Evolutionary conservation across 83 land plant species (phyloP), one percentile per base, ranked within the genome.

Genomic region (Thuja plicata): DNA sequence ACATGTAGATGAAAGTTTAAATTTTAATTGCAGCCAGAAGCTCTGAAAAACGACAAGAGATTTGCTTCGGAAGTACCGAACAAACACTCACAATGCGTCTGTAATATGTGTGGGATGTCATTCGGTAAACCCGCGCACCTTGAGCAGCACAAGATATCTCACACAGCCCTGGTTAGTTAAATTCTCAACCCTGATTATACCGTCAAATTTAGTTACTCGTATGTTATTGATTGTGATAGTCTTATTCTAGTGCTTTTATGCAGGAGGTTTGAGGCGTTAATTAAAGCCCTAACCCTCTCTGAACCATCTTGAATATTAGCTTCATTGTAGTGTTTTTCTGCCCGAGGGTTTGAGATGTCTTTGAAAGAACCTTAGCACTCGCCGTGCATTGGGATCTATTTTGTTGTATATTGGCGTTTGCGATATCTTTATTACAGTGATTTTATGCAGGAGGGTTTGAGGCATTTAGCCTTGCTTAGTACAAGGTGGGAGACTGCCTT

Each of bases 91-190:
- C 78, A 1, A 30, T 8, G 15, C 9, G 38, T 74, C 32, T 74
- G 78, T 74, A 35, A 74, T 34, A 2, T 32, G 13, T 74, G 78
- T 38, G 38, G 78, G 78, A 34, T 34, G 13, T 74, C 78, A 35
- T 95, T 95, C 46, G 43, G 43, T 8, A 95, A 95, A 50, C 94
- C 95, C 54, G 92, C 95, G 57, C 85, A 95, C 57, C 90, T 95
- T 81, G 91, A 91, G 87, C 96, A 95, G 86, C 96, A 95, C 77
- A 92, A 92, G 92, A 89, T n/a, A 27, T 88, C 91, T 43, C 96
- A 95, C 85, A 93, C 94, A 13, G 46, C 86, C n/a, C 90, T 91
- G 96, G 96, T 90, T 76, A 46, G 83, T 41, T 88, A 52, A 35
- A 32, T 10, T 6, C 12, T 34, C 2, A 74, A 30, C 34, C 37